Conservation (phyloP, 2,329 filamentous ascomycete genomes). For the Monascus ruber region DNA sequence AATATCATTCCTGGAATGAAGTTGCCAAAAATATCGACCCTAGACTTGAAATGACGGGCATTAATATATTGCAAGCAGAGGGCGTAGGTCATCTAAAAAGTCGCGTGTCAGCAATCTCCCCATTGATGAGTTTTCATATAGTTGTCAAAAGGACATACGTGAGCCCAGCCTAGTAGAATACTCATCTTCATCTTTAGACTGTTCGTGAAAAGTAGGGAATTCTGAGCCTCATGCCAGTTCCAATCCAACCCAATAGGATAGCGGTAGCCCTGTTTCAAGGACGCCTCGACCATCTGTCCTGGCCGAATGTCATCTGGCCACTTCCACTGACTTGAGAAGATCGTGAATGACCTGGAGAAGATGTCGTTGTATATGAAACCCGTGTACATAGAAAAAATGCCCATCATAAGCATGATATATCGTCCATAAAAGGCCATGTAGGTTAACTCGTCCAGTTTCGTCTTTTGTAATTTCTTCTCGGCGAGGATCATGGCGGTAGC, state of each 20-base stretch:
- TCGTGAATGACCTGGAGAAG: conserved; percentile 84
- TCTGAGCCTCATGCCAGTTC: conserved; percentile 94
- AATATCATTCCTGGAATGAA: conserved; percentile 98
- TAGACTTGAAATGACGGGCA: conserved; percentile 84
- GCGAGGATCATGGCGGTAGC: conserved; percentile 91
- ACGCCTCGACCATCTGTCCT: conserved; percentile 53
- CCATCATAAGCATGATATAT: conserved; percentile 98
- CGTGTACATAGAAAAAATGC: conserved; percentile 90
- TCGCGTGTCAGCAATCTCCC: conserved; percentile 2
- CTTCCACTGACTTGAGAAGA: conserved; percentile 84
- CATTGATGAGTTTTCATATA: background rate
- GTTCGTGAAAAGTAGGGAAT: conserved; percentile 91
- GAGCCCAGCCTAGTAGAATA: conserved; percentile 91
- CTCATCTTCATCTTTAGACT: conserved; percentile 99
- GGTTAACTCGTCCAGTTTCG: conserved; percentile 94
- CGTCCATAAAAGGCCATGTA: conserved; percentile 98
- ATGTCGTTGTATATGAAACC: conserved; percentile 96
- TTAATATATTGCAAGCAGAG: conserved; percentile 89
- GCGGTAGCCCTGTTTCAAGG: conserved; percentile 62
- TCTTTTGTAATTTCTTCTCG: conserved; percentile 68
- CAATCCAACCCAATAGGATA: conserved; percentile 95
- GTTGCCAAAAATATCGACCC: conserved; percentile 94
- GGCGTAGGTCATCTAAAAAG: conserved; percentile 77
- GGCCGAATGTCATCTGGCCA: conserved; percentile 61
- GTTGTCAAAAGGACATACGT: conserved; percentile 37